Conservation (phyloP, 306 rosid genomes). For the Trifolium fragiferum region DNA sequence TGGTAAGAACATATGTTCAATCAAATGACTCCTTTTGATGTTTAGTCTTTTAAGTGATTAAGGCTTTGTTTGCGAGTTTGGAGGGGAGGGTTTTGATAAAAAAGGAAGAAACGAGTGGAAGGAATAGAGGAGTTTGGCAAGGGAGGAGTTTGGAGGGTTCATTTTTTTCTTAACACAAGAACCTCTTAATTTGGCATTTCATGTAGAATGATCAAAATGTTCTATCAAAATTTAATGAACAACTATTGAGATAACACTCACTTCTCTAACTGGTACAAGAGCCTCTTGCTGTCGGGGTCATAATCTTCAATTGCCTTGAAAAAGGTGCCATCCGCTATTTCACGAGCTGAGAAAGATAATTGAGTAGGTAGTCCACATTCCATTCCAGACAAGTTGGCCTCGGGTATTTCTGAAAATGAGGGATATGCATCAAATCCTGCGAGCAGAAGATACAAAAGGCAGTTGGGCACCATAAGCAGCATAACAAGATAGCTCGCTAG, state of each 20-base stretch:
- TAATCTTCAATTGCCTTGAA: conserved; percentile 93
- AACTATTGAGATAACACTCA: conserved; percentile 47
- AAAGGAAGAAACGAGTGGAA: too few relatives aligned
- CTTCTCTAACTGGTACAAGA: conserved; percentile 80
- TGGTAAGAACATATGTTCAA: conserved; percentile 3
- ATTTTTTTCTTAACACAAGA: too few relatives aligned
- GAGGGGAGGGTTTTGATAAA: too few relatives aligned
- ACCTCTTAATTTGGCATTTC: conserved; percentile 2
- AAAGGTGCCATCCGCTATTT: conserved; percentile 91
- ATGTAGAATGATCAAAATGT: conserved; percentile 40
- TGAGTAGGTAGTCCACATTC: conserved; percentile 95
- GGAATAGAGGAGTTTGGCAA: too few relatives aligned
- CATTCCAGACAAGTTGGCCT: conserved; percentile 68
- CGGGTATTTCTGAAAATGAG: conserved; percentile 62
- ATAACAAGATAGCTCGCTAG: conserved; percentile 34
- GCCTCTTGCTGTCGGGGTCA: conserved; percentile 92
- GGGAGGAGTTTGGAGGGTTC: too few relatives aligned
- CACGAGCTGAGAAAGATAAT: conserved; percentile 94
- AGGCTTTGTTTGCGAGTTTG: too few relatives aligned
- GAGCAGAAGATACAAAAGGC: conserved; percentile 36
- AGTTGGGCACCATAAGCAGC: conserved; percentile 39
- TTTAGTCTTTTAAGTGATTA: not conserved
- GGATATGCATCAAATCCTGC: conserved; percentile 85
- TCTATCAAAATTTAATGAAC: conserved; percentile 27
- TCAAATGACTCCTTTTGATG: conserved; percentile 28